phyloP scores from a whole-genome alignment of 2,329 filamentous ascomycete genomes.

The Trichophaea hybrida region DNA sequence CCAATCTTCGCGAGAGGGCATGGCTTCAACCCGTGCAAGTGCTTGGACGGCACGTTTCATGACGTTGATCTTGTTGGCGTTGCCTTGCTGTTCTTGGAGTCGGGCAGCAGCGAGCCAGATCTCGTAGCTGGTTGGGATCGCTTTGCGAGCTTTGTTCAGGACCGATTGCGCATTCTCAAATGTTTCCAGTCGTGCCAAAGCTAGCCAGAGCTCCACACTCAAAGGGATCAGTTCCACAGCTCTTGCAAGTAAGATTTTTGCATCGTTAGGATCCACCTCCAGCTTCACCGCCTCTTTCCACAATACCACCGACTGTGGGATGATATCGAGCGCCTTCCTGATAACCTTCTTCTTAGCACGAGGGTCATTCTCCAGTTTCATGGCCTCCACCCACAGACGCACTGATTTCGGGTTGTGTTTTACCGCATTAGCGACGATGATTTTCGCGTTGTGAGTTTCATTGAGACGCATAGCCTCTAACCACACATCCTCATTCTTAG shows the following conservation, averaged over 20 bases:
- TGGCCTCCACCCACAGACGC: constrained; percentile 84
- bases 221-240: constrained; percentile 89
- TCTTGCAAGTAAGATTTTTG: constrained; percentile 76
- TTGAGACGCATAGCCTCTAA: constrained; percentile 89
- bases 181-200: constrained; percentile 74
- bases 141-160: constrained; percentile 86
- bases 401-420: constrained; percentile 82
- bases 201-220: constrained; percentile 89
- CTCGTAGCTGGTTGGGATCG: constrained; percentile 80
- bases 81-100: constrained; percentile 78
- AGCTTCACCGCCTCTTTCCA: constrained; percentile 97
- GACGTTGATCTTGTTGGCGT: constrained; percentile 65
- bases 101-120: constrained; percentile 93
- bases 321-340: constrained; percentile 76
- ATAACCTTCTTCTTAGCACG: constrained; percentile 86
- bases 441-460: constrained; percentile 81
- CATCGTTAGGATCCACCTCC: constrained; percentile 79
- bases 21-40: constrained; percentile 77
- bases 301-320: constrained; percentile 86
- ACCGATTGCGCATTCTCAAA: constrained; percentile 89
- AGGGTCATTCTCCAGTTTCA: constrained; percentile 72
- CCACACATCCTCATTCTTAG: constrained; percentile 91
- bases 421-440: constrained; percentile 87
- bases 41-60: constrained; percentile 90
- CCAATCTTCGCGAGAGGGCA: constrained; percentile 97